These are phyloP conservation scores for Penicillium rolfsii DNA, from an alignment of 2,329 filamentous ascomycete genomes.

Conservation along the genomic window DNA sequence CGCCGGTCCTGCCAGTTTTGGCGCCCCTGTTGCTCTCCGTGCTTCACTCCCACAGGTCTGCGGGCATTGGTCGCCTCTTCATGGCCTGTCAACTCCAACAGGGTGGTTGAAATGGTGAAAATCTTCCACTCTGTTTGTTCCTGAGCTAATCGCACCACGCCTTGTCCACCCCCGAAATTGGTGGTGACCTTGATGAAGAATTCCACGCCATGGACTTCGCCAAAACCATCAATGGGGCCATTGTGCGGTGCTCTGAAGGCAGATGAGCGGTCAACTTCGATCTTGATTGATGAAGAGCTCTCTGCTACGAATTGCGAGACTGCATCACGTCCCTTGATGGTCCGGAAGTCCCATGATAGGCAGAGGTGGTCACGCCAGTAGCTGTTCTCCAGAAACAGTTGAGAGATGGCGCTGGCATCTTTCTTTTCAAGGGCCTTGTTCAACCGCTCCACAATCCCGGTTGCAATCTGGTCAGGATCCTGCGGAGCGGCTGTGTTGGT, in stretches of 20 bases:
- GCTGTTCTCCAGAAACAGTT: slow-evolving; percentile 55
- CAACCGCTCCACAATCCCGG: slow-evolving; percentile 42
- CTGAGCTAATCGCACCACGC: slow-evolving; percentile 57
- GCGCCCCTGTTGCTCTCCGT: slow-evolving; percentile 55
- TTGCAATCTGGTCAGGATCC: slow-evolving; percentile 45
- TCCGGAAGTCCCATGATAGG: slow-evolving; percentile 60
- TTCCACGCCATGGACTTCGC: slow-evolving; percentile 57
- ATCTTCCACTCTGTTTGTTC: slow-evolving; percentile 59
- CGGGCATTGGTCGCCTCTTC: slow-evolving; percentile 55
- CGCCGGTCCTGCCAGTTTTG: slow-evolving; percentile 66
- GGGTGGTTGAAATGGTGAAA: slow-evolving; percentile 65
- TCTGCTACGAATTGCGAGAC: slow-evolving; percentile 43
- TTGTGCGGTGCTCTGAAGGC: slow-evolving; percentile 51
- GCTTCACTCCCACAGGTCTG: slow-evolving; percentile 60
- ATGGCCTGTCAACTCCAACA: slow-evolving; percentile 58
- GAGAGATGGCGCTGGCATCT: slow-evolving; percentile 40
- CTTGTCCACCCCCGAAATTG: slow-evolving; percentile 58
- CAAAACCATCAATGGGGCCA: slow-evolving; percentile 54
- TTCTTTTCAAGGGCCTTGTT: slow-evolving; percentile 44
- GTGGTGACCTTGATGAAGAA: slow-evolving; percentile 62
- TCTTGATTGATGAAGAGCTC: slow-evolving; percentile 47
- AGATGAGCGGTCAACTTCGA: slow-evolving; percentile 54
- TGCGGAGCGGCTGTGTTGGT: slow-evolving; percentile 38
- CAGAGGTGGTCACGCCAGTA: slow-evolving; percentile 65
- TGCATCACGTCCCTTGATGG: slow-evolving; percentile 52